Percentiles rank a stretch among this genome's conserved stretches.
phyloP scores from a whole-genome alignment of 2,329 filamentous ascomycete species.

The Xylaria sp. region DNA sequence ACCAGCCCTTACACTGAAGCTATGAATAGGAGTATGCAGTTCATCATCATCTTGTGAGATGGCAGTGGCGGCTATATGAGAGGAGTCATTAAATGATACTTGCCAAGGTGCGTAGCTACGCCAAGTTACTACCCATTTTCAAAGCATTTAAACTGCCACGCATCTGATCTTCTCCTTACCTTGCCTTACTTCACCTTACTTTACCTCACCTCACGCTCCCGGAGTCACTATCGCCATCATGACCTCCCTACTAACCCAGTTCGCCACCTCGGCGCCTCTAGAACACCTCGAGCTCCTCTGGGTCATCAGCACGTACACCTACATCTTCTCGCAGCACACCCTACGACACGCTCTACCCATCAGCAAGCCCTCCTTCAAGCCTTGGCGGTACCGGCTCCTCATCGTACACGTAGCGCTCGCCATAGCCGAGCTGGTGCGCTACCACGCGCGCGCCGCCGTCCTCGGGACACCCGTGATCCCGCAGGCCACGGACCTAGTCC shows the following conservation, averaged over 20 bases:
- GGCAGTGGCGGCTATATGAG: no score
- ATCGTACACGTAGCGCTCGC: conserved; percentile 2
- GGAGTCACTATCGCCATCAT: neutral
- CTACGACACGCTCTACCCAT: neutral
- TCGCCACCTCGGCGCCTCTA: neutral
- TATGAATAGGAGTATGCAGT: no score
- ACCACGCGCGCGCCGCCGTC: conserved; percentile 5
- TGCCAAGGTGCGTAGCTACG: no score
- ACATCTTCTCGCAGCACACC: conserved; percentile 5
- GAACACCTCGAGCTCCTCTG: conserved; percentile 7
- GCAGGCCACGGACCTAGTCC: neutral
- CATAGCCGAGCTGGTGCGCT: conserved; percentile 5
- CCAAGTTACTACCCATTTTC: no score
- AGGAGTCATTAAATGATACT: no score
- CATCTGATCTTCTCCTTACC: neutral
- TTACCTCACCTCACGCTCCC: neutral
- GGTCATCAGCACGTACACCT: neutral
- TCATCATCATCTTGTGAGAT: no score
- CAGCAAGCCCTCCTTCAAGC: neutral
- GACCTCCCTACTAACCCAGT: neutral
- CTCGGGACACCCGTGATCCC: neutral
- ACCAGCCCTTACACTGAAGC: neutral
- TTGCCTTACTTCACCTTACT: no score
- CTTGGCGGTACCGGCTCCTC: conserved; percentile 1
- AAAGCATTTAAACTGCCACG: neutral